Percentiles rank a stretch among this genome's conserved stretches.
Evolutionary conservation across 495 filamentous ascomycete species (phyloP).

Genomic region (Penicillium arizonense): DNA sequence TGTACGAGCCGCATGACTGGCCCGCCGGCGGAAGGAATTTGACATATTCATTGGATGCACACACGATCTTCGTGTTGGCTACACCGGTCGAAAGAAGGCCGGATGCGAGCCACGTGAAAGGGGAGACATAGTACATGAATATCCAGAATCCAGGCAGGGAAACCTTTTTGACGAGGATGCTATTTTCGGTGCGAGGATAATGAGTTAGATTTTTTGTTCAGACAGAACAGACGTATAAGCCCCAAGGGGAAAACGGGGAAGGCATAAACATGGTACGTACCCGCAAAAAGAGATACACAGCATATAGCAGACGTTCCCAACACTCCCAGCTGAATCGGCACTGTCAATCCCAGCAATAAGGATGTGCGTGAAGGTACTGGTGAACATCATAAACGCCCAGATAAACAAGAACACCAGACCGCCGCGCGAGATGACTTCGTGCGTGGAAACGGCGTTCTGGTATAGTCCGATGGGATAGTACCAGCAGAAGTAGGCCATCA

Average conservation of each 20-base stretch:
- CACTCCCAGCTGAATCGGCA: constrained; percentile 29
- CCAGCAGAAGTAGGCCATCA: constrained; percentile 55
- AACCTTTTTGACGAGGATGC: neutral
- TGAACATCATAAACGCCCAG: constrained; percentile 46
- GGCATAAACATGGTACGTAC: neutral
- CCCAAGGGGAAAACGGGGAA: neutral
- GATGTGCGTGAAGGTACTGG: constrained; percentile 54
- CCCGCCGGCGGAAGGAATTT: constrained; percentile 45
- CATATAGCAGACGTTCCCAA: neutral
- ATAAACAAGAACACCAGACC: constrained; percentile 50
- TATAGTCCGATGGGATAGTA: constrained; percentile 62
- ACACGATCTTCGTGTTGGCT: constrained; percentile 29
- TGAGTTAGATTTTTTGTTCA: neutral
- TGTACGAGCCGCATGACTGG: constrained; percentile 53
- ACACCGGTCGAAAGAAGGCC: constrained; percentile 42
- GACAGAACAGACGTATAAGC: neutral
- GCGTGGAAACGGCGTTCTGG: constrained; percentile 35
- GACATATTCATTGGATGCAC: constrained; percentile 49
- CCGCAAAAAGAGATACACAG: neutral
- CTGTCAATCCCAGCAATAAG: constrained; percentile 50
- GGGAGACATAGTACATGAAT: constrained; percentile 54
- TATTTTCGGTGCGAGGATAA: neutral
- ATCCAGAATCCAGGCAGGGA: constrained; percentile 67
- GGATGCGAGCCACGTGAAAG: constrained; percentile 50
- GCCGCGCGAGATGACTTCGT: constrained; percentile 36